Percentiles rank a stretch among this genome's conserved stretches.
Conservation (phyloP, 2,329 filamentous ascomycete genomes). For the Penicillium sp. region DNA sequence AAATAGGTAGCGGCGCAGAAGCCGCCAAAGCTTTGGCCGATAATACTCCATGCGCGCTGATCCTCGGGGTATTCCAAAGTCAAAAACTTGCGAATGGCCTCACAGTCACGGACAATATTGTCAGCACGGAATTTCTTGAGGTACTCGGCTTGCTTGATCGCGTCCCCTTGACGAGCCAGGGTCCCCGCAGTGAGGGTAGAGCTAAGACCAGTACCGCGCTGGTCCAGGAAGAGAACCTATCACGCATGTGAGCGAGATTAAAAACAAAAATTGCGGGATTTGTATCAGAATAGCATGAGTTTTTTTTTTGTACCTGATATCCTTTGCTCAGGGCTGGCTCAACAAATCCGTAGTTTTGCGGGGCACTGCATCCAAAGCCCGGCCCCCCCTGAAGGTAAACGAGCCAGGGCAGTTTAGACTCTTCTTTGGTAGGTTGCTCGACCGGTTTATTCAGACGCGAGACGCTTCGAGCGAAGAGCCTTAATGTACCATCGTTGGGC, state of each 20-base stretch:
- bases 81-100: slow-evolving; percentile 76
- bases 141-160: slow-evolving; percentile 72
- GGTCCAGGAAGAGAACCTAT: slow-evolving; percentile 75
- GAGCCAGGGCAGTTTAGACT: slow-evolving; percentile 58
- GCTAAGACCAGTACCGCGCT: slow-evolving; percentile 84
- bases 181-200: slow-evolving; percentile 75
- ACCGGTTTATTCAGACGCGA: slow-evolving; percentile 59
- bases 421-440: slow-evolving; percentile 41
- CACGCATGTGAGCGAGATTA: not conserved
- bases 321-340: slow-evolving; percentile 71
- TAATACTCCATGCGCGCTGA: slow-evolving; percentile 77
- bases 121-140: slow-evolving; percentile 85
- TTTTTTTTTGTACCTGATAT: slow-evolving; percentile 63
- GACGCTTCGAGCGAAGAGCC: slow-evolving; percentile 76
- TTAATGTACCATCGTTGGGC: slow-evolving; percentile 62
- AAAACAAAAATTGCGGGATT: not conserved
- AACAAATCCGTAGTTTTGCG: slow-evolving; percentile 73
- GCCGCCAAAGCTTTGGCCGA: slow-evolving; percentile 91
- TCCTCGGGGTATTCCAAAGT: slow-evolving; percentile 68
- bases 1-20: slow-evolving; percentile 85
- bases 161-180: slow-evolving; percentile 64
- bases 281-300: not conserved
- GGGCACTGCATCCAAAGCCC: slow-evolving; percentile 72
- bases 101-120: slow-evolving; percentile 84
- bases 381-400: slow-evolving; percentile 86